Base-by-base conservation (phyloP, 768 basidiomycete species). In the Rickenella mellea region DNA sequence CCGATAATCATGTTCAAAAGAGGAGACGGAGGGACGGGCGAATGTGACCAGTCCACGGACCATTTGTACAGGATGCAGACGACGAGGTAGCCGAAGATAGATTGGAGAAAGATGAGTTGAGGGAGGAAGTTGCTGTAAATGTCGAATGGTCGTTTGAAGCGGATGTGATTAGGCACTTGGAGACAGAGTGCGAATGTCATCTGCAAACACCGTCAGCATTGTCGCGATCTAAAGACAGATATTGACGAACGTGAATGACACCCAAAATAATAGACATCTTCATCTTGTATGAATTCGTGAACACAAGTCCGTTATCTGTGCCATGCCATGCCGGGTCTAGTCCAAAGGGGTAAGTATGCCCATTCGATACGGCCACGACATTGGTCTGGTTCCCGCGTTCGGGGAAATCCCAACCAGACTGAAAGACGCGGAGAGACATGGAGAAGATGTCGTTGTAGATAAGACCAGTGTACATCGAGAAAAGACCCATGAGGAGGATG, bases 401-500 rank as follows among this genome's bases (percentile, higher is more conserved):
- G 3, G 80, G 74, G 66, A 83, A 90, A 20, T 70, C 67, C 92
- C 92, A 99, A 20, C 83, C 90, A 17, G 93, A 94, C 41, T 75
- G 70, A 74, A 79, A 97, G 49, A 98, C 59, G 55, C 84, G 80
- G 41, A 98, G 73, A 20, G 87, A 74, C 65, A 86, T 91, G 44
- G 94, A 97, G 68, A 98, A 97, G 55, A 99, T 78, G 62, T 99
- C 96, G 74, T 99, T 99, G 70, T 99, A 99, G 60, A 99, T 83
- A 59, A 97, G 69, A 21, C 96, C 96, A 1, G 94, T 94, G 67
- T 91, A 99, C 52, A 96, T 75, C 20, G 94, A 93, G 64, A 98
- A 97, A 31, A 79, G 14, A 15, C 96, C 96, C 96, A 99, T 99
- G 50, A 99, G 69, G 36, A 98, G 72, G 56, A 98, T 97, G 60